Base-by-base conservation (phyloP, 2,329 filamentous ascomycete genomes). In the Didymellaceae sp. region DNA sequence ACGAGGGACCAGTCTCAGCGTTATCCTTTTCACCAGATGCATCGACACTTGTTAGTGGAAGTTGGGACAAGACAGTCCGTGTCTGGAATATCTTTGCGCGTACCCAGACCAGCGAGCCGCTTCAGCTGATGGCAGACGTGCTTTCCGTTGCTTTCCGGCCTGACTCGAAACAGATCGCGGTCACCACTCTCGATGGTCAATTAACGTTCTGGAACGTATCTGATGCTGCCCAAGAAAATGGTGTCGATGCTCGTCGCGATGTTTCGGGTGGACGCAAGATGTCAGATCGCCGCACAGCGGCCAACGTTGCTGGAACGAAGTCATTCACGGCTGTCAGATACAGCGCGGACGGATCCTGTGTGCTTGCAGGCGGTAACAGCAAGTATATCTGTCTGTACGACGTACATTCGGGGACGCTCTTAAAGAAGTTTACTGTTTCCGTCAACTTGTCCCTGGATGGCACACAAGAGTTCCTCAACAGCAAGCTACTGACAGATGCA, bases 341-440 rank as follows among this genome's bases (percentile, higher is more conserved):
- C 76, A 96, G 91, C 70, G 88, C 90, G 1, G 94, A 99, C 68
- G 94, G 94, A 10, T 89, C 86, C 55, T 97, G 94, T 64, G 80
- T 99, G 9, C 79, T 99, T 31, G 94, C 93, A 1, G 92, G 86
- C 38, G 94, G 94, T 24, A 96, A 94, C 79, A 97, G 91, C 86
- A 99, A 99, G 77, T 97, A 96, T 73, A 97, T 99, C 43, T 97
- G 94, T 70, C 75, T 99, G 50, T 99, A 99, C 75, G 93, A 95
- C n/a, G 90, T 96, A 24, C 86, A 86, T 50, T 96, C 93, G 0
- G 91, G 94, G 72, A 91, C 94, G 0, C 78, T 99, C 9, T 79
- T 97, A 47, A 96, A 95, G 73, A 97, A 97, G 70, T 99, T 89
- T 69, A 97, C 93, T 1, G 92, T 97, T 65, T 96, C 90, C 62